phyloP scores from a whole-genome alignment of 2,329 filamentous ascomycete species.

The Cladosporium colombiae region DNA sequence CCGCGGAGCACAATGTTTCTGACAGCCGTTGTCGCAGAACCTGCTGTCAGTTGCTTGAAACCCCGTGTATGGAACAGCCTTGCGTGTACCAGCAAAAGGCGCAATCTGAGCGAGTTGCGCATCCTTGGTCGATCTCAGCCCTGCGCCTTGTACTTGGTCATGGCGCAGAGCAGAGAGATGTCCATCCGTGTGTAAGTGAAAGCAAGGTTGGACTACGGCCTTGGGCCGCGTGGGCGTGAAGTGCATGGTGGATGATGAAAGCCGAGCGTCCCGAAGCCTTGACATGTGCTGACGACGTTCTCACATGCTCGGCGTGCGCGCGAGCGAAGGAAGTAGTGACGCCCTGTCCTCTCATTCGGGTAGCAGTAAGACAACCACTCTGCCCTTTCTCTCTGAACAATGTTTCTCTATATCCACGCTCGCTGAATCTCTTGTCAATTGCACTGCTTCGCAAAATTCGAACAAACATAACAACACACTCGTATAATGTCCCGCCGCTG shows the following conservation, averaged over 20 bases:
- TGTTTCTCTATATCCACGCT: conserved; percentile 1
- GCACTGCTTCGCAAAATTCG: neutral
- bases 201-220: neutral
- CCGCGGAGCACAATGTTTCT: neutral
- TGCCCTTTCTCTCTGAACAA: neutral
- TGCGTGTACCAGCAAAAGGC: neutral
- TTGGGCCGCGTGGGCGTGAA: neutral
- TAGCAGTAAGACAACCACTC: neutral
- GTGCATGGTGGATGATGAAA: conserved; percentile 3
- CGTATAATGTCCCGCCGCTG: conserved; percentile 15
- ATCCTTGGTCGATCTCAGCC: neutral
- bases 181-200: neutral
- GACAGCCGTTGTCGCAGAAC: neutral
- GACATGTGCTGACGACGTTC: conserved; percentile 6
- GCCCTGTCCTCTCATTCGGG: neutral
- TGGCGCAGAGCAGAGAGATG: neutral
- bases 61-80: neutral
- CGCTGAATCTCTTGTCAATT: neutral
- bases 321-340: conserved; percentile 5
- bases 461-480: neutral
- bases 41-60: neutral
- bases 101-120: neutral
- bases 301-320: neutral
- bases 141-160: neutral
- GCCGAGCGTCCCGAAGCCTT: conserved; percentile 6